These are phyloP conservation scores for Podaxis sp. DNA, from an alignment of 768 basidiomycete genomes.

Conservation along the genomic window DNA sequence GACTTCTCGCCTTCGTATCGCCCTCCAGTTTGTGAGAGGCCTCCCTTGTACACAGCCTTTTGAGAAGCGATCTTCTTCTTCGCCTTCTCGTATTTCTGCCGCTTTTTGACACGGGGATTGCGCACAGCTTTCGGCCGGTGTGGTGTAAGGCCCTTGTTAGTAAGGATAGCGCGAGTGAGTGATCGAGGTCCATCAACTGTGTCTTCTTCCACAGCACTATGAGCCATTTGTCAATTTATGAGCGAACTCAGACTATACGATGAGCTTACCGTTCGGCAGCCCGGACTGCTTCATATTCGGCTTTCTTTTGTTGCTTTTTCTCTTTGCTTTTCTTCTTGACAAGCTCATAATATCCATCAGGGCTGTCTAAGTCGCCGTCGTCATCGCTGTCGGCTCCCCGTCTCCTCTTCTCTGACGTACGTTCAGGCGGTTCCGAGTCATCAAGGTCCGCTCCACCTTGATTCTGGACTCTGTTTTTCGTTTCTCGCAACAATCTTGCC, in stretches of 20 bases:
- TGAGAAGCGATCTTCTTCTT: conserved; percentile 90
- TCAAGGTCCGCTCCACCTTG: conserved; percentile 71
- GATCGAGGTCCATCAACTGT: conserved; percentile 72
- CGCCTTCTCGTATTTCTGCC: conserved; percentile 90
- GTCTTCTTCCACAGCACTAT: conserved; percentile 25
- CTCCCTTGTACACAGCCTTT: conserved; percentile 92
- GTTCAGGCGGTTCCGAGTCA: conserved; percentile 46
- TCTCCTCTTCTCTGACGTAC: conserved; percentile 33
- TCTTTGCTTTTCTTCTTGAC: conserved; percentile 73
- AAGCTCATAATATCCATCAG: conserved; percentile 88
- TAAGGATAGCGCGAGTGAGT: conserved; percentile 86
- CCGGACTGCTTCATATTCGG: conserved; percentile 69
- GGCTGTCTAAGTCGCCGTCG: conserved; percentile 45
- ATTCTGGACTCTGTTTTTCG: conserved; percentile 40
- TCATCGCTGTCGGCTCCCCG: conserved; percentile 37
- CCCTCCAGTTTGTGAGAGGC: conserved; percentile 64
- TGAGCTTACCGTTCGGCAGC: conserved; percentile 56
- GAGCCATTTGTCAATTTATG: conserved; percentile 17
- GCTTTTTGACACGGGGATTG: conserved; percentile 98
- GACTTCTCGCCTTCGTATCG: conserved; percentile 89
- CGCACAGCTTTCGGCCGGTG: conserved; percentile 85
- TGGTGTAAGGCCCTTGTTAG: conserved; percentile 94
- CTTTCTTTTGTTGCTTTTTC: conserved; percentile 78
- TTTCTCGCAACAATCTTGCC: conserved; percentile 53
- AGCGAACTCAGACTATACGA: not conserved